Base-by-base conservation (phyloP, 441 rosid genomes). In the Populus hybrid region DNA sequence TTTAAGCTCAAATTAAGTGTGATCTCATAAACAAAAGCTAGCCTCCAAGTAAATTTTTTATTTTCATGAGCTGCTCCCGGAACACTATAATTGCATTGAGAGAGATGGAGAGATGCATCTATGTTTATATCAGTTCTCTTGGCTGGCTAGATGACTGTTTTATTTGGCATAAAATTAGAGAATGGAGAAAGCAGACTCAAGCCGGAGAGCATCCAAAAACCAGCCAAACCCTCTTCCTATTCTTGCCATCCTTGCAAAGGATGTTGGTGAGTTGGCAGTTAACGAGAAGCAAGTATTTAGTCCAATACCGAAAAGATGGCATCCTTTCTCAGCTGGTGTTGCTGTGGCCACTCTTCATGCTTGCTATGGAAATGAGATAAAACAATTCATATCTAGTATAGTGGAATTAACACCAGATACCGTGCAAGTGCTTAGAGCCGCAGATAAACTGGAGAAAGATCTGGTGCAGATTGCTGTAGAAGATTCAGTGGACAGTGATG, bases 331-430 rank as follows among this genome's bases (percentile, higher is more conserved):
- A 16, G 99, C 99, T 26, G 98, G 99, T 61, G 94, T 94, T 67
- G 98, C 99, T 71, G 97, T 92, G 80, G 99, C 99, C 79, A 96
- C 98, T n/a, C 95, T 96, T 71, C 99, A 96, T 86, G 90, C 87
- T 80, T 96, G 99, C 81, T 96, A 91, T 69, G 96, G 97, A 66
- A 96, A 92, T 75, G 99, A 96, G 88, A 85, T 96, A 68, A 92
- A 90, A 81, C 98, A 96, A 83, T 96, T 96, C 65, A 85, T 91
- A 53, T 88, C 91, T 4, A 90, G 97, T 70, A 89, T 94, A 78
- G 72, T 81, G 6, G 99, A 96, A 72, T 86, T 96, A 83, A 94
- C 99, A 69, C 92, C 98, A 1, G 98, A 95, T 76, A 90, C 92
- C 7, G 98, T 95, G 11, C 97, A 94, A 85, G 90, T 92, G 64